Evolutionary conservation across 1,284 basidiomycete species (phyloP), one percentile per base, ranked within the genome.

Genomic region (Ustilago xerochloae): DNA sequence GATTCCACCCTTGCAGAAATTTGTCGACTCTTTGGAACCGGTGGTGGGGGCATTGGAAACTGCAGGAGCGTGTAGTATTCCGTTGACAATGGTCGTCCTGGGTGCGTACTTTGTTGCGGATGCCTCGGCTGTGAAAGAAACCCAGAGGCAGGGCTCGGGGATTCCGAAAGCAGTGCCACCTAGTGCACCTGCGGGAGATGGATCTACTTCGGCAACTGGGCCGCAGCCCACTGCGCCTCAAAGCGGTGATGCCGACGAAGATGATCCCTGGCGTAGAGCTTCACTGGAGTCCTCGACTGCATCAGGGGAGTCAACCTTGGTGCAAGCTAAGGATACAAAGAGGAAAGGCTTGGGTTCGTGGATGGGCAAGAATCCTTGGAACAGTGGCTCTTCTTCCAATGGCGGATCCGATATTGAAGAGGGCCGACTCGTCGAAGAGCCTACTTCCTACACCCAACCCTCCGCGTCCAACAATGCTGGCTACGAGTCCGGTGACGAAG

Each of bases 41-140:
- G 64, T 86, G 12, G 83, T 85, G n/a, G 85, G 85, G 33, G 85
- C 85, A n/a, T 79, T 86, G 41, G 79, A 84, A 52, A 84, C 81
- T 33, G 80, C 85, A 9, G 86, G 86, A 20, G 81, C 82, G 8
- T 86, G 85, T 71, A 65, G 79, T 82, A 86, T 97, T 72, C 94
- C 94, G 0, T 84, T 97, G 24, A 97, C 94, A 3, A 87, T 97
- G 36, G 88, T 97, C 64, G 93, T 97, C 8, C 90, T 97, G 43
- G 94, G 94, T 16, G 93, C 92, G 7, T 97, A 95, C 87, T 97
- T 97, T 58, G 65, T 70, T 12, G 76, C 59, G 1, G 73, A 75
- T 41, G 63, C 67, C 16, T 55, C 63, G n/a, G 75, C 68, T 16
- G 63, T 62, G 16, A 39, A 61, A 26, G 45, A 66, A 55, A 28